Evolutionary conservation across 2,329 filamentous ascomycete species (phyloP).

Genomic region (Hypoxylon sp.): DNA sequence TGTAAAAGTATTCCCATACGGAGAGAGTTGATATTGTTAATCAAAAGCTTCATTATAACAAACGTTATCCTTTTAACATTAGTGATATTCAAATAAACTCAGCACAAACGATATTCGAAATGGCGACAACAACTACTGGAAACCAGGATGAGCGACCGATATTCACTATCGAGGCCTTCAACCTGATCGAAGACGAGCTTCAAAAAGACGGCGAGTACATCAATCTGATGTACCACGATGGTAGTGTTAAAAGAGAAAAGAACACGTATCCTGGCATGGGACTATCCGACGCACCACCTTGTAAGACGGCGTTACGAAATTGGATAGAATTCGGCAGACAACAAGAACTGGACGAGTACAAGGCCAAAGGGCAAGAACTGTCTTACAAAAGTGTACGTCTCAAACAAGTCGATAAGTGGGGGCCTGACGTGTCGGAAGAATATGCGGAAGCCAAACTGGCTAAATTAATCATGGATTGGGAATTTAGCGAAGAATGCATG

Average conservation of each 20-base stretch:
- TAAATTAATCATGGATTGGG: neutral
- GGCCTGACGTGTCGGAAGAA: neutral
- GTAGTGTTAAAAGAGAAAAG: neutral
- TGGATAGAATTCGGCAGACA: neutral
- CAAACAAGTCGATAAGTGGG: neutral
- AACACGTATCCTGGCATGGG: neutral
- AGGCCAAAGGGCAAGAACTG: neutral
- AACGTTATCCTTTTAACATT: no score
- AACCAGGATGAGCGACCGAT: neutral
- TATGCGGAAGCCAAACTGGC: neutral
- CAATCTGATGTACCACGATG: neutral
- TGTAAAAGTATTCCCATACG: no score
- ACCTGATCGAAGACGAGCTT: slow-evolving; percentile 22
- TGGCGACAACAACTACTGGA: neutral
- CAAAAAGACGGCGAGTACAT: slow-evolving; percentile 12
- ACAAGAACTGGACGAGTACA: neutral
- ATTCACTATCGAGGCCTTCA: neutral
- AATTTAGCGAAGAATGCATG: neutral
- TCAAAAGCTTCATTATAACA: no score
- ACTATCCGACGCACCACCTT: neutral
- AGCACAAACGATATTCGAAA: neutral
- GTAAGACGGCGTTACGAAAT: neutral
- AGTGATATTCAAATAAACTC: no score
- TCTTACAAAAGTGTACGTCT: neutral
- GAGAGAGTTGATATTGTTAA: no score